Percentiles rank a stretch among this genome's conserved stretches.
These are phyloP conservation scores for Paramecium sonneborni DNA, from an alignment of 73 alveolate genomes.

Conservation along the genomic window DNA sequence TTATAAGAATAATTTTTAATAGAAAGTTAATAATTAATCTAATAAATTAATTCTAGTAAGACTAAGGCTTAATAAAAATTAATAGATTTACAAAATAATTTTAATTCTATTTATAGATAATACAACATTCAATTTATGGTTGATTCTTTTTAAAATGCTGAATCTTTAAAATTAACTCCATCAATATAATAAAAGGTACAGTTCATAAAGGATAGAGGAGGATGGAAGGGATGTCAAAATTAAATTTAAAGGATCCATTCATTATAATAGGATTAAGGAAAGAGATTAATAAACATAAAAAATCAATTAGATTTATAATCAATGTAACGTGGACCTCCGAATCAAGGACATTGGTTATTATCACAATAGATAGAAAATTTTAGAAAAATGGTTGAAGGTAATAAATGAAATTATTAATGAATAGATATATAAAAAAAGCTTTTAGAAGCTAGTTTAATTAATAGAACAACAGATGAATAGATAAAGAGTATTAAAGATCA, in stretches of 20 bases:
- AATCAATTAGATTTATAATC: neutral
- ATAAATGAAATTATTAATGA: neutral
- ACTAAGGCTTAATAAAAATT: neutral
- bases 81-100: neutral
- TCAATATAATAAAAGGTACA: neutral
- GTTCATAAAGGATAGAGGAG: neutral
- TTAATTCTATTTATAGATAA: neutral
- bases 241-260: neutral
- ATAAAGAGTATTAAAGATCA: neutral
- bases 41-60: neutral
- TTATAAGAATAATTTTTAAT: neutral
- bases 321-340: neutral
- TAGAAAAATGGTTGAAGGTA: neutral
- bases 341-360: neutral
- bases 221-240: neutral
- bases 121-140: neutral
- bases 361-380: neutral
- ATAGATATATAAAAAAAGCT: neutral
- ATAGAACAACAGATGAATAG: neutral
- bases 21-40: neutral
- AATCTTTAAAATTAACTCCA: neutral
- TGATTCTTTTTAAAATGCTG: neutral
- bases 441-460: neutral
- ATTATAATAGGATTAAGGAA: neutral
- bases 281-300: neutral